These are phyloP conservation scores for Alternaria ethzedia DNA, from an alignment of 2,329 filamentous ascomycete species.

Conservation along the genomic window DNA sequence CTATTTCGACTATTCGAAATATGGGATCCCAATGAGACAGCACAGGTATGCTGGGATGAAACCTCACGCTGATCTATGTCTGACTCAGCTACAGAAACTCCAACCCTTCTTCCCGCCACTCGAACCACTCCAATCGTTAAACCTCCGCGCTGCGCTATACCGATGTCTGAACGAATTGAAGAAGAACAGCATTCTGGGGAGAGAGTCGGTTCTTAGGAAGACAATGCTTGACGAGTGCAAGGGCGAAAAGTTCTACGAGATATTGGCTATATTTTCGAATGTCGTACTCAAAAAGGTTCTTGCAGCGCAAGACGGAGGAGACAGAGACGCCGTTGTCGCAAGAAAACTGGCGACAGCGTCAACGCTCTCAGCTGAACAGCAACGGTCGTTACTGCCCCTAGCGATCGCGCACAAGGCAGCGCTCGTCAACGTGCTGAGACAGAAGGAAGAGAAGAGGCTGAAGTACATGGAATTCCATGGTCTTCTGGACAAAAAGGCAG, in stretches of 20 bases:
- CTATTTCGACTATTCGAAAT: constrained; percentile 85
- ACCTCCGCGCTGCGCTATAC: constrained; percentile 83
- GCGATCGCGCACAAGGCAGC: constrained; percentile 75
- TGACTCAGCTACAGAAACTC: constrained; percentile 68
- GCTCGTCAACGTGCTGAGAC: constrained; percentile 64
- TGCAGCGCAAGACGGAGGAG: constrained; percentile 55
- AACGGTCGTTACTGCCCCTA: constrained; percentile 64
- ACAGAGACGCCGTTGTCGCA: constrained; percentile 49
- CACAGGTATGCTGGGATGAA: constrained; percentile 61
- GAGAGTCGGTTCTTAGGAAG: constrained; percentile 83
- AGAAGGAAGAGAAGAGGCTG: constrained; percentile 65
- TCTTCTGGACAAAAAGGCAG: constrained; percentile 68
- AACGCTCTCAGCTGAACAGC: constrained; percentile 36
- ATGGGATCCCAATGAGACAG: constrained; percentile 79
- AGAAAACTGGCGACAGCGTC: constrained; percentile 57
- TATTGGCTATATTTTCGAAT: constrained; percentile 83
- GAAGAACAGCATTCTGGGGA: constrained; percentile 81
- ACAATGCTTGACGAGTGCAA: constrained; percentile 97
- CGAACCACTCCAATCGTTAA: constrained; percentile 88
- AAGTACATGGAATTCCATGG: constrained; percentile 69
- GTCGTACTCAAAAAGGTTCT: constrained; percentile 76
- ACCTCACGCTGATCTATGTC: background rate
- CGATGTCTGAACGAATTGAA: constrained; percentile 83
- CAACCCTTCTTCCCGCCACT: constrained; percentile 88
- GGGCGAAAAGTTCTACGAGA: constrained; percentile 86